These are phyloP conservation scores for Magnusiomyces tetraspermus DNA, from an alignment of 1,139 yeast species.

Conservation along the genomic window DNA sequence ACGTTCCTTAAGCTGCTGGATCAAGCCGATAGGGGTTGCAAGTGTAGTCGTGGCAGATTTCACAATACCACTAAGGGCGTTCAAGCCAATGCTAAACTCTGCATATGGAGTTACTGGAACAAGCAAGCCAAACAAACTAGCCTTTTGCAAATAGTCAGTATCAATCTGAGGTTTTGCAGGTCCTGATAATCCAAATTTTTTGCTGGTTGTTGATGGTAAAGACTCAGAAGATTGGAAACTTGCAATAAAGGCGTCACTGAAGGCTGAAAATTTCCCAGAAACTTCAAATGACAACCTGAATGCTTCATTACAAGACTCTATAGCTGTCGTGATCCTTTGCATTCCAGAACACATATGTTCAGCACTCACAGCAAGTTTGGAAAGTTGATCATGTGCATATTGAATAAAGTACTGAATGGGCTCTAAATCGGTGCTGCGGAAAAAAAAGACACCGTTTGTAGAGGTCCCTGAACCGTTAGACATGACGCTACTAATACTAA, in stretches of 20 bases:
- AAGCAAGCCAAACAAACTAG: background rate
- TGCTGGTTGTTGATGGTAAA: background rate
- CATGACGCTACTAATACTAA: background rate
- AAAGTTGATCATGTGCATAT: conserved; percentile 5
- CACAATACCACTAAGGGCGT: background rate
- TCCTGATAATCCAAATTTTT: background rate
- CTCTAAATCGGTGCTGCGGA: background rate
- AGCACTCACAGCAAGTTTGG: background rate
- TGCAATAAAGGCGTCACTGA: background rate
- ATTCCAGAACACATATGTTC: background rate
- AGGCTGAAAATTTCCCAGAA: background rate
- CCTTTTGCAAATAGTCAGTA: background rate
- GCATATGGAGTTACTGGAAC: background rate
- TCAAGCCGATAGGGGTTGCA: conserved; percentile 21
- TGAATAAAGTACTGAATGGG: conserved; percentile 4
- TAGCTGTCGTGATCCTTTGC: background rate
- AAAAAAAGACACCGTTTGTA: background rate
- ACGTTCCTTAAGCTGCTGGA: conserved; percentile 11
- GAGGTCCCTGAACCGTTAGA: background rate
- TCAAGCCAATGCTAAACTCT: background rate
- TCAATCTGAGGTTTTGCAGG: background rate
- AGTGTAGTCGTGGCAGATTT: conserved; percentile 15
- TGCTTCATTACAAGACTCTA: background rate
- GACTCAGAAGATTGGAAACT: background rate
- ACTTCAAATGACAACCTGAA: background rate